These are phyloP conservation scores for Lecanicillium sp. DNA, from an alignment of 2,329 filamentous ascomycete species.

Conservation along the genomic window DNA sequence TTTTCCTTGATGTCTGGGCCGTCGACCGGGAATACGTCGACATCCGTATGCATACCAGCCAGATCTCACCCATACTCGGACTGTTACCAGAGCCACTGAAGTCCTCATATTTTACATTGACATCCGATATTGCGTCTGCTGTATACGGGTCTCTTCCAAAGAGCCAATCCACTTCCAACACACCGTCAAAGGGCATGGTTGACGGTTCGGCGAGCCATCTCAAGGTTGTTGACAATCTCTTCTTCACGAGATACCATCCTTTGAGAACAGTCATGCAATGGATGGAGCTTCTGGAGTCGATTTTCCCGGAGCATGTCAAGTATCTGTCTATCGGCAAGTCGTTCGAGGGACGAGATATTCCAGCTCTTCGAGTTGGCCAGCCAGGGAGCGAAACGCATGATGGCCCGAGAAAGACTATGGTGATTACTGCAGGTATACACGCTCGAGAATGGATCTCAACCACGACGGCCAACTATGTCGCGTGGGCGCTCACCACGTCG, in stretches of 20 bases:
- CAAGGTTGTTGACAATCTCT: slow-evolving; percentile 60
- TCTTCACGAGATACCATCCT: slow-evolving; percentile 90
- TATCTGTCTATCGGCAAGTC: slow-evolving; percentile 75
- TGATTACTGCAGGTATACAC: slow-evolving; percentile 82
- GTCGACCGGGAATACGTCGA: slow-evolving; percentile 78
- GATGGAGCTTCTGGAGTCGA: slow-evolving; percentile 83
- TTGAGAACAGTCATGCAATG: slow-evolving; percentile 76
- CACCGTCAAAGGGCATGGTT: slow-evolving; percentile 23
- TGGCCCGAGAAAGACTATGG: slow-evolving; percentile 63
- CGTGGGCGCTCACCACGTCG: slow-evolving; percentile 78
- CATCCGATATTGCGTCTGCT: slow-evolving; percentile 72
- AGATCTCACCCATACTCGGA: slow-evolving; percentile 70
- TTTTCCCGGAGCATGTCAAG: slow-evolving; percentile 77
- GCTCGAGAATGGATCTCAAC: slow-evolving; percentile 95
- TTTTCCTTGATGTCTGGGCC: slow-evolving; percentile 89
- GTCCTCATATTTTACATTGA: slow-evolving; percentile 64
- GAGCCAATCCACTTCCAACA: slow-evolving; percentile 15
- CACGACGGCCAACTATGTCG: slow-evolving; percentile 83
- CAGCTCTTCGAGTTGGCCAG: slow-evolving; percentile 69
- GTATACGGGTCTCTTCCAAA: slow-evolving; percentile 52
- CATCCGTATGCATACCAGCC: slow-evolving; percentile 68
- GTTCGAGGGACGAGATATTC: slow-evolving; percentile 81
- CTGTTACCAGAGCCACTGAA: slow-evolving; percentile 72
- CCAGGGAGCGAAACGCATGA: slow-evolving; percentile 36
- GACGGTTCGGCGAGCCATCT: slow-evolving; percentile 26